These are phyloP conservation scores for Fusarium falciforme DNA, from an alignment of 2,329 filamentous ascomycete genomes.

Conservation along the genomic window DNA sequence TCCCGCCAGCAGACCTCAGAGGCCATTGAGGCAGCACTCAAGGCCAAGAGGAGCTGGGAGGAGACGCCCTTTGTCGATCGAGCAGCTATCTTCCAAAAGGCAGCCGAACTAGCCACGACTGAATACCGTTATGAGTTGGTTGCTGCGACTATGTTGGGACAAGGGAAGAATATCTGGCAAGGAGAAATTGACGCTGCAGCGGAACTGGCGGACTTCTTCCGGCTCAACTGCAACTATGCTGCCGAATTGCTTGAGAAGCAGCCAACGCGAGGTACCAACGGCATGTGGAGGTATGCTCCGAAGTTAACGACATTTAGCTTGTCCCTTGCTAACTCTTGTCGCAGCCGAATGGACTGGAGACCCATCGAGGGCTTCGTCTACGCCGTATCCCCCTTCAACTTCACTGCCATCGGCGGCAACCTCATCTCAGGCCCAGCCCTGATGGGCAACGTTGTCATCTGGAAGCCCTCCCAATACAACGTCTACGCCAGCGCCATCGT, in stretches of 20 bases:
- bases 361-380: slow-evolving; percentile 6
- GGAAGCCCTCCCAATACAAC: slow-evolving; percentile 50
- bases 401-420: not conserved
- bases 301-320: not conserved
- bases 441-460: slow-evolving; percentile 37
- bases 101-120: not conserved
- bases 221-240: not conserved
- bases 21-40: not conserved
- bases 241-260: not conserved
- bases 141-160: slow-evolving; percentile 2
- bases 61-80: not conserved
- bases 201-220: not conserved
- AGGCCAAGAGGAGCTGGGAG: not conserved
- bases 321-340: not conserved
- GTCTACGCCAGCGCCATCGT: slow-evolving; percentile 49
- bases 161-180: not conserved
- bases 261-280: not conserved
- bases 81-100: not conserved
- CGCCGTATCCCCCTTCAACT: not conserved
- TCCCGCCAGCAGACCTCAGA: not conserved
- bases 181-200: not conserved
- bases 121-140: not conserved
- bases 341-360: not conserved
- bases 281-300: not conserved
- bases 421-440: not conserved